phyloP scores from a whole-genome alignment of 225 moss, liverwort and hornwort genomes.

The Sphagnum tenellum region DNA sequence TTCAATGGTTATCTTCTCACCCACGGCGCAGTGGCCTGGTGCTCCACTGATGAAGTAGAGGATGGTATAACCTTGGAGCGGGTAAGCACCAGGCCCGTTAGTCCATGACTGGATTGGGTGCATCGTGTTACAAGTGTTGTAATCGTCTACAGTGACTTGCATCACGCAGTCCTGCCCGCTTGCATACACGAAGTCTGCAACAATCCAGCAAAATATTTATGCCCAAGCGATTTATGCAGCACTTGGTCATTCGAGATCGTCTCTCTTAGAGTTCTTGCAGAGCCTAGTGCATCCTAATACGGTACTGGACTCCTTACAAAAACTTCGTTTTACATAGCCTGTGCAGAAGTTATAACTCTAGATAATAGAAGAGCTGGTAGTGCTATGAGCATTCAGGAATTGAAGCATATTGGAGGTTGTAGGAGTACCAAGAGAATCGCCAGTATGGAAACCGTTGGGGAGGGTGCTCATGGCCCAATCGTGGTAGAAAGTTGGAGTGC shows the following conservation, averaged over 20 bases:
- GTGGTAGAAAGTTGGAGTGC: slow-evolving; percentile 1
- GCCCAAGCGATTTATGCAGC: too few species aligned
- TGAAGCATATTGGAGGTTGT: too few species aligned
- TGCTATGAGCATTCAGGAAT: too few species aligned
- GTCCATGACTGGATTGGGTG: slow-evolving; percentile 3
- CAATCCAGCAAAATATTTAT: too few species aligned
- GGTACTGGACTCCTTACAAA: too few species aligned
- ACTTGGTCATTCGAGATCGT: too few species aligned
- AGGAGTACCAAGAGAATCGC: slow-evolving; percentile 4
- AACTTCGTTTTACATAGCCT: too few species aligned
- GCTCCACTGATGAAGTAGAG: slow-evolving; percentile 7
- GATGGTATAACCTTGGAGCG: slow-evolving; percentile 1
- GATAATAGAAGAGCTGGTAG: too few species aligned
- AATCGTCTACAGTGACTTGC: slow-evolving; percentile 4
- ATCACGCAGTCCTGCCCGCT: slow-evolving; percentile 3
- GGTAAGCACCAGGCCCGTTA: slow-evolving; percentile 1
- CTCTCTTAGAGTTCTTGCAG: too few species aligned
- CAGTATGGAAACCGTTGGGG: not conserved
- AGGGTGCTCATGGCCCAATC: slow-evolving; percentile 2
- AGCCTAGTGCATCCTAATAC: too few species aligned
- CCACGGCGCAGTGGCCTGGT: slow-evolving; percentile 8
- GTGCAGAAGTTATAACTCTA: too few species aligned
- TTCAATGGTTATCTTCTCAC: slow-evolving; percentile 8
- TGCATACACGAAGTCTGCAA: slow-evolving; percentile 6
- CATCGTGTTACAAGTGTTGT: slow-evolving; percentile 8